phyloP scores from a whole-genome alignment of 495 filamentous ascomycete species.

The Talaromyces proteolyticus region DNA sequence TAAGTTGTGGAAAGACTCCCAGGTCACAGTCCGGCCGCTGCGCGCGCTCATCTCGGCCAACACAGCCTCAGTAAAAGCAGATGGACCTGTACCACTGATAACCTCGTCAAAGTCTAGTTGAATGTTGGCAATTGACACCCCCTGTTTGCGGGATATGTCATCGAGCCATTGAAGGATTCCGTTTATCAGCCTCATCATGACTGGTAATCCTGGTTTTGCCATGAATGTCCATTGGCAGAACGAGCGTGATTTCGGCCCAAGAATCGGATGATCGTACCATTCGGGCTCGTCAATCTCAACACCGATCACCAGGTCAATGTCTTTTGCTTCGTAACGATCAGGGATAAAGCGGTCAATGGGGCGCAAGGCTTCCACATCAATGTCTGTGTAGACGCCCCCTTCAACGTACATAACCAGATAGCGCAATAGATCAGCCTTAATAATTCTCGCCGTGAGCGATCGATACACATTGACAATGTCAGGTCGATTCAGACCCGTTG shows the following conservation, averaged over 20 bases:
- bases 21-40: conserved; percentile 32
- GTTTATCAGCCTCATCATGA: conserved; percentile 57
- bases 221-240: conserved; percentile 70
- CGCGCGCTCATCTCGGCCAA: conserved; percentile 48
- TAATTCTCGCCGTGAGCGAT: conserved; percentile 49
- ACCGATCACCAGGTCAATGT: conserved; percentile 57
- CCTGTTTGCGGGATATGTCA: conserved; percentile 46
- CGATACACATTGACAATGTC: conserved; percentile 56
- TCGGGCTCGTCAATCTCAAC: conserved; percentile 61
- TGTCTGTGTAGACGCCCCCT: conserved; percentile 45
- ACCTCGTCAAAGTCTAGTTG: conserved; percentile 62
- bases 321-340: conserved; percentile 29
- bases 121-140: conserved; percentile 44
- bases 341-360: conserved; percentile 40
- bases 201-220: conserved; percentile 53
- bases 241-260: conserved; percentile 53
- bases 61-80: conserved; percentile 57
- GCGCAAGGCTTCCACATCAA: conserved; percentile 41
- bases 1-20: conserved; percentile 54
- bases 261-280: conserved; percentile 53
- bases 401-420: conserved; percentile 49
- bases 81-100: conserved; percentile 60
- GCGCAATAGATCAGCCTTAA: conserved; percentile 48
- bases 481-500: conserved; percentile 49
- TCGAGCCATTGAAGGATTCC: conserved; percentile 55